phyloP scores from a whole-genome alignment of 306 rosid genomes.

The Cucumis hystrix region DNA sequence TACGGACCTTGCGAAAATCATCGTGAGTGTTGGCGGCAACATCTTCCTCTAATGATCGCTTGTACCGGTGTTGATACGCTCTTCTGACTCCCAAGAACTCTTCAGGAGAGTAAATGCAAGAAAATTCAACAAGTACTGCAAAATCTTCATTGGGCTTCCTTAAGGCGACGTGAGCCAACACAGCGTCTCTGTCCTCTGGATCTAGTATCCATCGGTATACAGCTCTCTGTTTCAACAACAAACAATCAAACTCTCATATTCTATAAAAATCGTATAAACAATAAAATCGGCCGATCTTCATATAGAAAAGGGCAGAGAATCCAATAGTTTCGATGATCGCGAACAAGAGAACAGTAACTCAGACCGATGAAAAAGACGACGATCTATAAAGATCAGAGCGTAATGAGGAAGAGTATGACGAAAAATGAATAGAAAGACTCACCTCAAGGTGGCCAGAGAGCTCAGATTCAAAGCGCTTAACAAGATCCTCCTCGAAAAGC shows the following conservation, averaged over 20 bases:
- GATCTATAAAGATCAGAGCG: neutral
- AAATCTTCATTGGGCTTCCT: slow-evolving; percentile 21
- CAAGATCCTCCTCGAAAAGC: slow-evolving; percentile 56
- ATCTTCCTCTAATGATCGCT: slow-evolving; percentile 76
- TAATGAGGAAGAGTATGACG: neutral
- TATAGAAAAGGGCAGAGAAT: neutral
- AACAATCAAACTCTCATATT: neutral
- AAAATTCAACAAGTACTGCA: slow-evolving; percentile 42
- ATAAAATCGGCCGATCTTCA: neutral
- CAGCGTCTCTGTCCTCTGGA: slow-evolving; percentile 60
- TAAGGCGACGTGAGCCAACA: slow-evolving; percentile 50
- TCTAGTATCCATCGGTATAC: slow-evolving; percentile 69
- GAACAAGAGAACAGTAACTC: neutral
- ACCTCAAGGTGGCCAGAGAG: slow-evolving; percentile 78
- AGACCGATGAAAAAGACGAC: neutral
- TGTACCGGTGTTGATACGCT: slow-evolving; percentile 62
- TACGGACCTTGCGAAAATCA: slow-evolving; percentile 57
- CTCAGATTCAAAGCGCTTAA: slow-evolving; percentile 84
- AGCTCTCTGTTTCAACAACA: slow-evolving; percentile 36
- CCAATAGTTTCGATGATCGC: neutral
- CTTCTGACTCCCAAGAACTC: slow-evolving; percentile 50
- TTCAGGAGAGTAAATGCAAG: slow-evolving; percentile 40
- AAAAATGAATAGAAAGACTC: neutral
- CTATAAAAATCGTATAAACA: neutral
- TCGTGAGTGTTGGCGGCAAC: slow-evolving; percentile 56